Evolutionary conservation across 1,284 basidiomycete species (phyloP).

Genomic region (Sporisorium iseilematis-ciliati): DNA sequence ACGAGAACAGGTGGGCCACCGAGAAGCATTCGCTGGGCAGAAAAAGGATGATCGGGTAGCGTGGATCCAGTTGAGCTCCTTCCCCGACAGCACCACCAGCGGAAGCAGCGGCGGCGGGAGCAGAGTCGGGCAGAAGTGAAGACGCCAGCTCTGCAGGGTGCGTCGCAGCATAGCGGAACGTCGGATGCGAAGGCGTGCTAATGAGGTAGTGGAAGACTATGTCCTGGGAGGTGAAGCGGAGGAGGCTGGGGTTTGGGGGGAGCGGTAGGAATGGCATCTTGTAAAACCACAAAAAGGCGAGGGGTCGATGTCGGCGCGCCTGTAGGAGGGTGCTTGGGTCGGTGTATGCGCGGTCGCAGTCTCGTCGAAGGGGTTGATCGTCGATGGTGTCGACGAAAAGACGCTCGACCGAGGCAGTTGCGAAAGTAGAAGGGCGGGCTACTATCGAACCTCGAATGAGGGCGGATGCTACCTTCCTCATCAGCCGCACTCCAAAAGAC

Average conservation of each 20-base stretch:
- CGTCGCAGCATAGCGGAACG: slow-evolving; percentile 10
- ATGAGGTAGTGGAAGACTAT: slow-evolving; percentile 29
- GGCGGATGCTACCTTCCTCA: too few relatives aligned
- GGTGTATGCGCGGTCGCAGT: background rate
- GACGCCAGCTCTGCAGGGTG: slow-evolving; percentile 5
- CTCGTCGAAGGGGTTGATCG: too few relatives aligned
- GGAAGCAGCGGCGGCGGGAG: background rate
- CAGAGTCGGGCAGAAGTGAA: background rate
- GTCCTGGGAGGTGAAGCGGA: background rate
- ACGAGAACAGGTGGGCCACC: slow-evolving; percentile 26
- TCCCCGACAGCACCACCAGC: background rate
- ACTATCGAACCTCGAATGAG: too few relatives aligned
- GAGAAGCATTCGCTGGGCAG: slow-evolving; percentile 30
- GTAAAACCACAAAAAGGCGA: too few relatives aligned
- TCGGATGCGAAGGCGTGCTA: slow-evolving; percentile 15
- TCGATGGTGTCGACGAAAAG: too few relatives aligned
- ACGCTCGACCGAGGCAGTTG: too few relatives aligned
- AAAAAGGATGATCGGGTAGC: slow-evolving; percentile 22
- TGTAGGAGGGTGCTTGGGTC: too few relatives aligned
- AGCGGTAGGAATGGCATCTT: slow-evolving; percentile 28
- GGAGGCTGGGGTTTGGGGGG: slow-evolving; percentile 17
- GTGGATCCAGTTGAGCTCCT: slow-evolving; percentile 12
- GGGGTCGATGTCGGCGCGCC: too few relatives aligned
- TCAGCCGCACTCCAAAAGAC: too few relatives aligned
- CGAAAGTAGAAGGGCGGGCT: too few relatives aligned